Evolutionary conservation across 495 filamentous ascomycete species (phyloP), one percentile per base, ranked within the genome.

Genomic region (Xylaria grammica): DNA sequence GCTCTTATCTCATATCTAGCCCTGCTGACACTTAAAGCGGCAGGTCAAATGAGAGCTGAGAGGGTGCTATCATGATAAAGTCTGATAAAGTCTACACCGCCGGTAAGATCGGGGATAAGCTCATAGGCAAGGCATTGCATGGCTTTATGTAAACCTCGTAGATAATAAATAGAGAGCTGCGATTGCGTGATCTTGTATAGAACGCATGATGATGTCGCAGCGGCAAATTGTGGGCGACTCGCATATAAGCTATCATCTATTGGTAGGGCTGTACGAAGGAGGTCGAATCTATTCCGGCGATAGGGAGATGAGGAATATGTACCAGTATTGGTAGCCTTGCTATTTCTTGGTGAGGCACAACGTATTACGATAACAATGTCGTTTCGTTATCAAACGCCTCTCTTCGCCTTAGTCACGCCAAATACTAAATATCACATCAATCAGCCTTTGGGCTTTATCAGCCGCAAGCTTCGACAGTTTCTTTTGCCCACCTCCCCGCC

Each of bases 1-100:
- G n/a, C 36, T 48, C 57, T 38, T 38, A 50, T 48, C 57, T 49
- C 44, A 13, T 44, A 57, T 32, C 17, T 46, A 1, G 19, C 45
- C 46, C 24, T 17, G 42, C 29, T 40, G 34, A 27, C 58, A 22
- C 45, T 61, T 49, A 51, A 61, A 52, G 34, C n/a, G 32, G 46
- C 45, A 61, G 58, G 58, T 30, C 46, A 22, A 29, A 38, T 51
- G 9, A 24, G 8, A 24, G 20, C 32, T 36, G n/a, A 42, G 34
- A 8, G 6, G 27, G 10, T 40, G 46, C 45, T 51, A 61, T 61
- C 46, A n/a, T 61, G 58, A 42, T 61, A 61, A 52, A 24, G 58
- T 32, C 42, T 61, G 58, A 42, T 61, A 61, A 52, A 24, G 58
- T 32, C 42, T 42, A 24, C 22, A 26, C 19, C 42, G 29, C 48